phyloP scores from a whole-genome alignment of 2,329 filamentous ascomycete species.

The Zasmidium citrigriseum region DNA sequence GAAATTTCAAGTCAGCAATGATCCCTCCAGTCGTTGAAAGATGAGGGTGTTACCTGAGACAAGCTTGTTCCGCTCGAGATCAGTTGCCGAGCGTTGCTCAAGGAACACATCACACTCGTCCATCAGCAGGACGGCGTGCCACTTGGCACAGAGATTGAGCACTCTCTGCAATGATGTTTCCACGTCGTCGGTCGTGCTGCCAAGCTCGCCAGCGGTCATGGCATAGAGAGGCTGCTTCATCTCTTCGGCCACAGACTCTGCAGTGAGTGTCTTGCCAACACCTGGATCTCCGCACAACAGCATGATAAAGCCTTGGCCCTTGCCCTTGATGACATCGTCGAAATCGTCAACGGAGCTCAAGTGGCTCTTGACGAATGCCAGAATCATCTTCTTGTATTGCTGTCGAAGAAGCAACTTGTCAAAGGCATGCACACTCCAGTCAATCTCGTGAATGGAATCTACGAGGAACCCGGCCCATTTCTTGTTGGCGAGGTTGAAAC shows the following conservation, averaged over 20 bases:
- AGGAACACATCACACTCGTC: constrained; percentile 66
- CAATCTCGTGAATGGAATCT: constrained; percentile 30
- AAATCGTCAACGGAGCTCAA: constrained; percentile 19
- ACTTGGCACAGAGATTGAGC: constrained; percentile 52
- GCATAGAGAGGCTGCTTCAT: constrained; percentile 45
- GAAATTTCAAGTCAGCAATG: neutral
- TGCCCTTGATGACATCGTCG: constrained; percentile 37
- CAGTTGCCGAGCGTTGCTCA: constrained; percentile 45
- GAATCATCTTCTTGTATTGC: constrained; percentile 17
- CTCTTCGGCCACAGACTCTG: constrained; percentile 33
- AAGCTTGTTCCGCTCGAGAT: constrained; percentile 37
- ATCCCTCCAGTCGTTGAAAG: too few species aligned
- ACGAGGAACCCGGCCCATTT: constrained; percentile 29
- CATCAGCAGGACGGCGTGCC: constrained; percentile 56
- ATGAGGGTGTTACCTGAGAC: constrained; percentile 37
- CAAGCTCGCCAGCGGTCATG: constrained; percentile 21
- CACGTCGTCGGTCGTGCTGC: constrained; percentile 13
- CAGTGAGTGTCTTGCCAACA: constrained; percentile 37
- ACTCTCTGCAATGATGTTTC: constrained; percentile 18
- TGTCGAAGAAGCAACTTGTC: constrained; percentile 31
- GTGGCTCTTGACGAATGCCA: constrained; percentile 18
- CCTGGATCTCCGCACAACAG: constrained; percentile 39
- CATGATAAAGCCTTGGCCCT: constrained; percentile 36
- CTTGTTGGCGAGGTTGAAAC: constrained; percentile 9
- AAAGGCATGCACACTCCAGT: constrained; percentile 35